Conservation (phyloP, 345 rosid species). For the Citrus cavaleriei region DNA sequence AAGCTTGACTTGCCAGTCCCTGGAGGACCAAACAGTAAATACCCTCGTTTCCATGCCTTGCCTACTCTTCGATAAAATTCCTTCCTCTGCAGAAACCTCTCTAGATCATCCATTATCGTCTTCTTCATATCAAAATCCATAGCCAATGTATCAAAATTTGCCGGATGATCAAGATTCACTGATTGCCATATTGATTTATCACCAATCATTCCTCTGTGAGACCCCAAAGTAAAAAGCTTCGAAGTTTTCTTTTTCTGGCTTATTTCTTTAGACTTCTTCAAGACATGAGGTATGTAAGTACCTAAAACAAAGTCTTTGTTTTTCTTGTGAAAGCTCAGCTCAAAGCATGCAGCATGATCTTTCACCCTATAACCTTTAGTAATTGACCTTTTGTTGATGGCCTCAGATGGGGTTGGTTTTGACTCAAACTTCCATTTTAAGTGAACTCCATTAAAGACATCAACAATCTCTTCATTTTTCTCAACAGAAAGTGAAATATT, state of each 20-base stretch:
- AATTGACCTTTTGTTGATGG: no score
- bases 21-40: conserved; percentile 24
- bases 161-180: conserved; percentile 31
- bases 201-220: background rate
- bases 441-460: conserved; percentile 13
- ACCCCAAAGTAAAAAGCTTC: conserved; percentile 23
- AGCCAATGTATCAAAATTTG: conserved; percentile 27
- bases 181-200: conserved; percentile 20
- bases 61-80: conserved; percentile 30
- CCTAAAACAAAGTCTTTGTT: conserved; percentile 22
- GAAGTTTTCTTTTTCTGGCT: conserved; percentile 18
- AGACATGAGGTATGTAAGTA: conserved; percentile 16
- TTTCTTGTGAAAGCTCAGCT: conserved; percentile 31
- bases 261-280: conserved; percentile 14
- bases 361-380: background rate
- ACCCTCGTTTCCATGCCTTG: conserved; percentile 19
- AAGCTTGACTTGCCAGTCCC: conserved; percentile 35
- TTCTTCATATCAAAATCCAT: conserved; percentile 27
- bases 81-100: conserved; percentile 26
- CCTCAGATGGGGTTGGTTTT: background rate
- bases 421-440: conserved; percentile 26
- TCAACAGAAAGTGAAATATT: conserved; percentile 18
- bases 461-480: conserved; percentile 16
- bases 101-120: conserved; percentile 29
- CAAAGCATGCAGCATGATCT: conserved; percentile 1